These are phyloP conservation scores for Cucurbita argyrosperma DNA, from an alignment of 306 rosid species.

Conservation along the genomic window DNA sequence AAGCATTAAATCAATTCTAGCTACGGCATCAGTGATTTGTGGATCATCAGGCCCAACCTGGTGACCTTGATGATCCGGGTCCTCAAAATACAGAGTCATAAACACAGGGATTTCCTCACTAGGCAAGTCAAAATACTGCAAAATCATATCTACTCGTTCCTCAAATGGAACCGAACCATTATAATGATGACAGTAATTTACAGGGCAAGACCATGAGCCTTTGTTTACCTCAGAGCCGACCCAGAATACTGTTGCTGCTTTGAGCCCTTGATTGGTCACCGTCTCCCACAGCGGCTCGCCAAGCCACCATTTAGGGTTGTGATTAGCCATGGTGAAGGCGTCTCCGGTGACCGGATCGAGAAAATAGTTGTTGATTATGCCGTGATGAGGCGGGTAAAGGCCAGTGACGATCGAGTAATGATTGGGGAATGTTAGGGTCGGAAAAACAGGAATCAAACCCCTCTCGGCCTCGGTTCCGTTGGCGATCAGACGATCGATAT, in stretches of 20 bases:
- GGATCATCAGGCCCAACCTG: conserved; percentile 88
- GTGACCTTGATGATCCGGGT: conserved; percentile 96
- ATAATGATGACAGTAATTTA: conserved; percentile 29
- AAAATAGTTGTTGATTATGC: conserved; percentile 72
- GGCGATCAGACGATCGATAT: conserved; percentile 48
- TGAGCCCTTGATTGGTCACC: conserved; percentile 54
- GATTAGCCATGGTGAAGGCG: conserved; percentile 51
- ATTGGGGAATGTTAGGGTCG: conserved; percentile 79
- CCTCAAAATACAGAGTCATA: conserved; percentile 93
- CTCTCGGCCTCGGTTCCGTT: conserved; percentile 81
- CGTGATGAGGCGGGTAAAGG: conserved; percentile 82
- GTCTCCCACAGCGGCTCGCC: conserved; percentile 98
- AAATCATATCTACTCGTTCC: conserved; percentile 53
- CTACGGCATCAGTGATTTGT: conserved; percentile 62
- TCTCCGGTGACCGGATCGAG: conserved; percentile 67
- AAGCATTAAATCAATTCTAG: conserved; percentile 61
- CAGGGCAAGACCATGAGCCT: conserved; percentile 79
- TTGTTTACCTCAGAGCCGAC: conserved; percentile 93
- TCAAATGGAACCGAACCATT: conserved; percentile 73
- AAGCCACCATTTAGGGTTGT: conserved; percentile 89
- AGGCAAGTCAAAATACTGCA: conserved; percentile 59
- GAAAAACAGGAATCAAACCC: conserved; percentile 85
- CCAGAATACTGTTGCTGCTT: conserved; percentile 82
- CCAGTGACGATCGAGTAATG: conserved; percentile 93
- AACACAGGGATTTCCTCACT: conserved; percentile 56